Evolutionary conservation across 805 yeast species (phyloP).

Genomic region (Jamesozyma gamospora): DNA sequence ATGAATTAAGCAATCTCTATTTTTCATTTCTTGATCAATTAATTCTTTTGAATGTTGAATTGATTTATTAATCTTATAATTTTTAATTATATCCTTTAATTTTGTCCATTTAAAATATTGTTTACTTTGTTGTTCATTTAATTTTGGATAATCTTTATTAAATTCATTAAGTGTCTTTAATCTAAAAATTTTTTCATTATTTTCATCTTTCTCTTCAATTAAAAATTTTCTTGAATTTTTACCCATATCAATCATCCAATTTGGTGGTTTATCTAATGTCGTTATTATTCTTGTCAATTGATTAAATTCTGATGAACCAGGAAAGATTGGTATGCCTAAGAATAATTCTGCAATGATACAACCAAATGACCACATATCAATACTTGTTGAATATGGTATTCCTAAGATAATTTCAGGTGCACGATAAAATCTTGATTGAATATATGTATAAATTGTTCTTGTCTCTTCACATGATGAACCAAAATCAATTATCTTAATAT

Average conservation of each 20-base stretch:
- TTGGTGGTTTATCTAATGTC: conserved; percentile 79
- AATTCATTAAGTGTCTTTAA: conserved; percentile 45
- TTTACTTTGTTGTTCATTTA: conserved; percentile 67
- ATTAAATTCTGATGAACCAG: conserved; percentile 90
- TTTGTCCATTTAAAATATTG: conserved; percentile 62
- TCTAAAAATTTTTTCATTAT: conserved; percentile 16
- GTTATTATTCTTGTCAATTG: conserved; percentile 75
- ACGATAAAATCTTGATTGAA: conserved; percentile 86
- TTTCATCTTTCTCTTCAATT: conserved; percentile 16
- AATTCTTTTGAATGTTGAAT: conserved; percentile 27
- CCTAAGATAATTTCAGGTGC: conserved; percentile 93
- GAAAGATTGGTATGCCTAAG: conserved; percentile 85
- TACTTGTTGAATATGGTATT: conserved; percentile 81
- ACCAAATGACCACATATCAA: conserved; percentile 97
- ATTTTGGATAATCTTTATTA: conserved; percentile 21
- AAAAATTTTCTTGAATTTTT: conserved; percentile 61
- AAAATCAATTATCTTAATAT: conserved; percentile 87
- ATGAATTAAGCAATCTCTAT: conserved; percentile 63
- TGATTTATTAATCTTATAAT: conserved; percentile 63
- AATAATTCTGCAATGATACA: conserved; percentile 86
- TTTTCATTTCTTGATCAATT: conserved; percentile 62
- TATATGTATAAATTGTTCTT: conserved; percentile 81
- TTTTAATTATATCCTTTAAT: conserved; percentile 62
- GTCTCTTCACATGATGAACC: conserved; percentile 92
- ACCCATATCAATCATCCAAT: conserved; percentile 97